Evolutionary conservation across 768 basidiomycete genomes (phyloP).

Genomic region (Hysterangium stoloniferum): DNA sequence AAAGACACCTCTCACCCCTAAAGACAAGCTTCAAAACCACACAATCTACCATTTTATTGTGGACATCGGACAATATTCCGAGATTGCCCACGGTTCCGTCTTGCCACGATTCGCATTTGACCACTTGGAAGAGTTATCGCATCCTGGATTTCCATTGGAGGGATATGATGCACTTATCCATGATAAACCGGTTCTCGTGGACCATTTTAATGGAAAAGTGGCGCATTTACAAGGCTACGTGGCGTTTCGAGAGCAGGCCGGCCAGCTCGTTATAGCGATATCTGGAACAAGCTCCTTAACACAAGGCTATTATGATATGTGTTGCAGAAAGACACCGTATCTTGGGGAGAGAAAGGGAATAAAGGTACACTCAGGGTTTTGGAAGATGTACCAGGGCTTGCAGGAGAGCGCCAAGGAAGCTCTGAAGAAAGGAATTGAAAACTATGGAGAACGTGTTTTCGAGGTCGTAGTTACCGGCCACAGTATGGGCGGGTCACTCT

Average conservation of each 20-base stretch:
- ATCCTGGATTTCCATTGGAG: conserved; percentile 43
- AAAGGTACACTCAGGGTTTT: conserved; percentile 48
- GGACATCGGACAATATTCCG: conserved; percentile 49
- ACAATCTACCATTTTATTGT: conserved; percentile 35
- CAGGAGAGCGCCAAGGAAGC: conserved; percentile 26
- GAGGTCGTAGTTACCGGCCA: conserved; percentile 52
- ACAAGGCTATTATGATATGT: conserved; percentile 43
- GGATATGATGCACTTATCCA: conserved; percentile 28
- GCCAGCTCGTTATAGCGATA: conserved; percentile 46
- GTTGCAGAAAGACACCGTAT: conserved; percentile 32
- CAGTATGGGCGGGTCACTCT: conserved; percentile 47
- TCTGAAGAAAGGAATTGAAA: conserved; percentile 31
- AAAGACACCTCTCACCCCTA: conserved; percentile 30
- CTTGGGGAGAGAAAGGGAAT: conserved; percentile 20
- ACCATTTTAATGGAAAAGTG: conserved; percentile 33
- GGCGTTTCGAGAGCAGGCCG: conserved; percentile 34
- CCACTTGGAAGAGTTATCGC: conserved; percentile 31
- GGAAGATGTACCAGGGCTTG: conserved; percentile 42
- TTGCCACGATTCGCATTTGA: conserved; percentile 38
- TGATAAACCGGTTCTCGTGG: conserved; percentile 24
- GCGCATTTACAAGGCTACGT: conserved; percentile 41
- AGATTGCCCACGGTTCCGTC: conserved; percentile 39
- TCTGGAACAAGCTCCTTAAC: conserved; percentile 38
- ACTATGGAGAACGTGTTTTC: conserved; percentile 19
- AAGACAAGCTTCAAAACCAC: conserved; percentile 33